These are phyloP conservation scores for Boechera divaricarpa DNA, from an alignment of 345 rosid genomes.

Conservation along the genomic window DNA sequence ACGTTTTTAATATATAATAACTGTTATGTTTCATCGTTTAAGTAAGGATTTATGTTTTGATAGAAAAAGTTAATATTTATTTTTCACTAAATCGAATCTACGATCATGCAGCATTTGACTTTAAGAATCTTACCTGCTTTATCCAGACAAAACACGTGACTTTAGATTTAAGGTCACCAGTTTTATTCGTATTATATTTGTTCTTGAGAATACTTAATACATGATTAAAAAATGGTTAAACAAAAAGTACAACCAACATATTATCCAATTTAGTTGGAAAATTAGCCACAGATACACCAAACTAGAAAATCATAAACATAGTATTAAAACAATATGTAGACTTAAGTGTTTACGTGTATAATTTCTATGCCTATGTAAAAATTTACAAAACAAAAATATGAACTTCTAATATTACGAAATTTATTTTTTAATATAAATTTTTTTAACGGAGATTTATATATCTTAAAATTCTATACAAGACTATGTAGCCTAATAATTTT, in stretches of 20 bases:
- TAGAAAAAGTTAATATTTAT: not conserved
- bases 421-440: not conserved
- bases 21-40: not conserved
- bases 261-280: not conserved
- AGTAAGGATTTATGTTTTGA: not conserved
- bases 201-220: not conserved
- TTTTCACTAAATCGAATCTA: not conserved
- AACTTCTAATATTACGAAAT: not conserved
- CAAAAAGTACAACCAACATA: not conserved
- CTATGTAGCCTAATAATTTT: not conserved
- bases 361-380: not conserved
- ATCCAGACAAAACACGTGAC: slow-evolving; percentile 22
- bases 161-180: slow-evolving; percentile 12
- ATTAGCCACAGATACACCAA: not conserved
- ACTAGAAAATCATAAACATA: no score
- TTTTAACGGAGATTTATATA: not conserved
- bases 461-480: not conserved
- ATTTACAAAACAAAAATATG: not conserved
- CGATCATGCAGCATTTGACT: slow-evolving; percentile 14
- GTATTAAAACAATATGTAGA: no score
- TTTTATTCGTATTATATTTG: slow-evolving; percentile 1
- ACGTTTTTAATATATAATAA: not conserved
- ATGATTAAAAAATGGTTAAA: not conserved
- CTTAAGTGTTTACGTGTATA: no score
- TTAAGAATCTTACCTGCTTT: not conserved